Base-by-base conservation (phyloP, 108 stramenopile species). In the Chaetoceros tenuissimus region DNA sequence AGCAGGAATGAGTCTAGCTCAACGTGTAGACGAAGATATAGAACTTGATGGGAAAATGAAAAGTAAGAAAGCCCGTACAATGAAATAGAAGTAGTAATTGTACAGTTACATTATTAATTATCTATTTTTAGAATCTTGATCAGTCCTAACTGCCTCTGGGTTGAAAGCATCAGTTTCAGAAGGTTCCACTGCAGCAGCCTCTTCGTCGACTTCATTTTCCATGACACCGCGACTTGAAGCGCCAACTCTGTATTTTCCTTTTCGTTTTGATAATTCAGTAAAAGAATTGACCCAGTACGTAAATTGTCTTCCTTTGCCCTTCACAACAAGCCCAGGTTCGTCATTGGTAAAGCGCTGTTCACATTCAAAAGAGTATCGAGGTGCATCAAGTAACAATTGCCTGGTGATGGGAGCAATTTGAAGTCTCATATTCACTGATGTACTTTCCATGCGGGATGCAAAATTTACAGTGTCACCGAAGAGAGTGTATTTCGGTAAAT, bases 1-100 rank as follows among this genome's bases (percentile, higher is more conserved):
- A 1, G 77, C 87, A 44, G 89, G 83, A 2, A 71, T 69, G 53
- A 50, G 53, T 3, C 57, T 84, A 64, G 79, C 77, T 26, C 49
- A 48, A 55, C 31, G 59, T 8, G 74, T 75, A 31, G 80, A 81
- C 49, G 31, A 74, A 51, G 46, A 54, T 10, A 62, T 28, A 19
- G 22, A 17, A 2, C 20, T 21, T 8, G 27, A 23, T 7, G 18
- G 21, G 18, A 49, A 70, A 47, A 53, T 61, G 13, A 24, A 48
- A 25, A 55, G 31, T 24, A 69, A 69, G 51, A 69, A 69, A 57
- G 21, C 8, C 1, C n/a, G n/a, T n/a, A n/a, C n/a, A n/a, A n/a
- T n/a, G n/a, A n/a, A n/a, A n/a, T n/a, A n/a, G n/a, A n/a, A n/a
- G n/a, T n/a, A n/a, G n/a, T n/a, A n/a, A n/a, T n/a, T n/a, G n/a